phyloP scores from a whole-genome alignment of 2,329 filamentous ascomycete species.

The Xylariaceae sp. region DNA sequence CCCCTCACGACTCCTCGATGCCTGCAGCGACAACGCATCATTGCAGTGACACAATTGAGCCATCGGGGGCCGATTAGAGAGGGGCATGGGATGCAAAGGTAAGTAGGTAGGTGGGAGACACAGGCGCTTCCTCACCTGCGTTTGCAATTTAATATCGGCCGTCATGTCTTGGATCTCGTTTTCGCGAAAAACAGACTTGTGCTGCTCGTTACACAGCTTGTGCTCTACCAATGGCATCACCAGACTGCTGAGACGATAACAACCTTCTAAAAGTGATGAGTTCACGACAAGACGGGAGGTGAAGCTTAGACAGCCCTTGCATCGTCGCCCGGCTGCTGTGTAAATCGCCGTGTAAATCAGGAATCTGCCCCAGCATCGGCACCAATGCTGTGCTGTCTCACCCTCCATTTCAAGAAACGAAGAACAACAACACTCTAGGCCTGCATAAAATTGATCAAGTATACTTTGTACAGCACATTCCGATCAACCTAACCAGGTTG shows the following conservation, averaged over 20 bases:
- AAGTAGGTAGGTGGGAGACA: too few relatives aligned
- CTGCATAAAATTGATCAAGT: conserved; percentile 9
- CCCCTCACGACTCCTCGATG: conserved; percentile 35
- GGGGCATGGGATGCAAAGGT: too few relatives aligned
- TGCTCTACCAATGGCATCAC: too few relatives aligned
- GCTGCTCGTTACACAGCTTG: too few relatives aligned
- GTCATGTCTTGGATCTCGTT: not conserved
- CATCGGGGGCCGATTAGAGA: conserved; percentile 4
- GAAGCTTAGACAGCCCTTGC: not conserved
- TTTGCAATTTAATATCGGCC: not conserved
- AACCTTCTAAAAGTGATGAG: too few relatives aligned
- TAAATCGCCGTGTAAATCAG: not conserved
- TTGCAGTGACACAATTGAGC: conserved; percentile 27
- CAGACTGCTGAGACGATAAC: too few relatives aligned
- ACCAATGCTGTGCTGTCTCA: conserved; percentile 12
- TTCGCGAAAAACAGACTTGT: too few relatives aligned
- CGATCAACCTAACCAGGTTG: conserved; percentile 4
- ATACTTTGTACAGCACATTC: conserved; percentile 13
- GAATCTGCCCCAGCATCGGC: too few relatives aligned
- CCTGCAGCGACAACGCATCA: conserved; percentile 41
- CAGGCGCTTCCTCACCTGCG: conserved; percentile 11
- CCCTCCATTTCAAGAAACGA: conserved; percentile 13
- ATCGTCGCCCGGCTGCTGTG: not conserved
- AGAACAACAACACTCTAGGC: conserved; percentile 3
- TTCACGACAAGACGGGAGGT: conserved; percentile 4